Conservation (phyloP, 2,329 filamentous ascomycete species). For the Didymella pinodella region DNA sequence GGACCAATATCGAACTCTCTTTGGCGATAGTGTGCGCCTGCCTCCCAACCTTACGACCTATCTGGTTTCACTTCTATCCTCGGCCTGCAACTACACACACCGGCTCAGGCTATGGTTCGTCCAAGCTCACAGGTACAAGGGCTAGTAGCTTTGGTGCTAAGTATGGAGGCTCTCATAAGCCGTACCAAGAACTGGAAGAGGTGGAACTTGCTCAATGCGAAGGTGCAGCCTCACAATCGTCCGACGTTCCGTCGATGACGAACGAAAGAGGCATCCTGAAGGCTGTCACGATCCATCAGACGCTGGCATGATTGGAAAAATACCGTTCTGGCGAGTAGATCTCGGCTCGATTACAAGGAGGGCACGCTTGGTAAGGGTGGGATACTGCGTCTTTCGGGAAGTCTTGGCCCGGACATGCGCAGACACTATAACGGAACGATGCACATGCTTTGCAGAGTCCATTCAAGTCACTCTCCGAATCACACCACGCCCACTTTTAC, state of each 20-base stretch:
- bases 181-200: conserved; percentile 33
- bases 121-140: conserved; percentile 23
- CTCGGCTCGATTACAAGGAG: not conserved
- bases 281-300: conserved; percentile 29
- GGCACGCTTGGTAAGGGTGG: not conserved
- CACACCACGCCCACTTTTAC: not conserved
- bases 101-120: conserved; percentile 18
- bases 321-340: not conserved
- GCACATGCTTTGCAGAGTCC: not conserved
- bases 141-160: conserved; percentile 22
- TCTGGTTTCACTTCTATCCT: conserved; percentile 33
- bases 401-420: not conserved
- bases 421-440: not conserved
- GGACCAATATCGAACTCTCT: conserved; percentile 42
- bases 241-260: conserved; percentile 12
- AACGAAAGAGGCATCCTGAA: conserved; percentile 23
- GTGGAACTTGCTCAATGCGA: conserved; percentile 30
- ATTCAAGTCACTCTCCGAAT: not conserved
- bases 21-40: conserved; percentile 37
- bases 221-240: conserved; percentile 11
- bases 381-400: not conserved
- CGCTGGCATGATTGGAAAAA: conserved; percentile 12
- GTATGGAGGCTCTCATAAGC: conserved; percentile 16
- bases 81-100: conserved; percentile 18
- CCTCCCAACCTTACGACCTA: conserved; percentile 37